Base-by-base conservation (phyloP, 305 asterid species). In the Stenogyne calaminthoides region DNA sequence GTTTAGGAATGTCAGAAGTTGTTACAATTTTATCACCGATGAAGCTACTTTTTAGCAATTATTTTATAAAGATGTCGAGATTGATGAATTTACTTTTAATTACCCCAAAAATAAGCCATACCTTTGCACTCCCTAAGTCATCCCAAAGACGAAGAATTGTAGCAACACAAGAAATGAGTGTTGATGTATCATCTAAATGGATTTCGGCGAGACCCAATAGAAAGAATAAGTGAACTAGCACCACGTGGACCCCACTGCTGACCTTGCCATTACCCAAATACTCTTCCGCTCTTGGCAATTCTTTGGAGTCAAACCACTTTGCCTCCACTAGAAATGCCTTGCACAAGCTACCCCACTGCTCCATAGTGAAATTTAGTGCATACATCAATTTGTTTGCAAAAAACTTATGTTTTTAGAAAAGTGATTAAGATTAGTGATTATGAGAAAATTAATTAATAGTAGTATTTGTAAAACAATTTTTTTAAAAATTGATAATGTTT, bases 71-170 rank as follows among this genome's bases (percentile, higher is more conserved):
- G 42, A 36, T 36, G 42, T 36, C 7, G 7, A 2, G 6, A 5
- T 3, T 2, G 3, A 2, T 36, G 42, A 37, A 37, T 37, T 37
- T 4, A 37, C 8, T 37, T 37, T 2, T 4, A 37, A 6, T 37
- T n/a, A n/a, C n/a, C n/a, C n/a, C n/a, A n/a, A n/a, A 37, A 37
- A 37, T 37, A 7, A 51, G 19, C 22, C 52, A 16, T 65, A 83
- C 90, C 85, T 85, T 63, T n/a, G 88, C 87, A 59, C 75, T 82
- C 57, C 88, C 91, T 5, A 82, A 56, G 60, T 86, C 90, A 78
- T 81, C 85, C 85, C 80, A 83, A 36, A 85, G 86, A 29, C 84
- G 88, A 36, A 84, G 87, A 74, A 86, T 80, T 61, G 79, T 32
- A 3, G 91, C 86, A 4, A 61, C 82, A 0, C 69, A 64, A 8